Evolutionary conservation across 2,329 filamentous ascomycete species (phyloP), one percentile per base, ranked within the genome.

Genomic region (Arthrobotrys iridis): DNA sequence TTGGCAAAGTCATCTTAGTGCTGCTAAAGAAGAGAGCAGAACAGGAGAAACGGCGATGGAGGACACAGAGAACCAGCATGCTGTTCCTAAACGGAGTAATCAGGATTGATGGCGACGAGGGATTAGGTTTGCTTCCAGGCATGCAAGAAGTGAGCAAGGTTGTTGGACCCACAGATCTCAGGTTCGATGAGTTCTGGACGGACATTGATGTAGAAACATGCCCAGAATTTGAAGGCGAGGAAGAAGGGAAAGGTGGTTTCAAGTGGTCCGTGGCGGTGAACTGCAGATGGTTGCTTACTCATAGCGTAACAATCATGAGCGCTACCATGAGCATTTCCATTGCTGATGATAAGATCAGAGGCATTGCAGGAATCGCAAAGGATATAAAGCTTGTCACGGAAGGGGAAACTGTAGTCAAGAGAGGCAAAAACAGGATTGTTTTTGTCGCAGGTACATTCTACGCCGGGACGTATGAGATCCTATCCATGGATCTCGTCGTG

Each of bases 1-100:
- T 93, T 79, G 88, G 93, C 13, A 87, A 88, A 22, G 89, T 91
- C 6, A 86, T 92, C 6, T 84, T 97, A 11, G 90, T 91, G 79
- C 84, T 97, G 0, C 83, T 95, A 8, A 87, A 87, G 5, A 93
- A 92, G 80, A 87, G 88, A 0, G 89, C 87, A 2, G 83, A 83
- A 0, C 84, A 85, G 0, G 85, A 89, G 77, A 84, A 83, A 58
- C 86, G 87, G 15, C 83, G 84, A 22, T 80, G 86, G 3, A 79
- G 82, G 26, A 77, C 82, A 77, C 67, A 77, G 76, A 78, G 83
- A 50, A 74, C 62, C 0, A 76, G 63, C 20, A 76, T 76, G 63
- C 11, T 68, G 8, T 76, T 70, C 35, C 58, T 70, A 3, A 76
- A 76, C 20, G 64, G 64, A 2, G 64, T 76, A 2, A 76, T 70